A percentile compares a stretch with the other conserved stretches of the same genome.
Evolutionary conservation across 345 rosid genomes (phyloP).

Genomic region (Barbarea vulgaris): DNA sequence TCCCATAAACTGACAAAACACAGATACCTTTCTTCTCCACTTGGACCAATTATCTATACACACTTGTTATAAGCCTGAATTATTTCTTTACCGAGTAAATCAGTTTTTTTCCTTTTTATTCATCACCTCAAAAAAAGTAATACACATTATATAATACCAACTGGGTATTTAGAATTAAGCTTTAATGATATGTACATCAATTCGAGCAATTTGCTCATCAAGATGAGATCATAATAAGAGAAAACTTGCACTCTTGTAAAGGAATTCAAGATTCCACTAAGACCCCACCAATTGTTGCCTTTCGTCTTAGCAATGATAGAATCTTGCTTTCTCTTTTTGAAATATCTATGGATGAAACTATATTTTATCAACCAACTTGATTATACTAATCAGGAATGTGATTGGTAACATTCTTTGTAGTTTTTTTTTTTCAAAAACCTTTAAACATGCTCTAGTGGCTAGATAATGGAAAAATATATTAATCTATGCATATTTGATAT

Average conservation of each 20-base stretch:
- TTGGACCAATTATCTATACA: slow-evolving; percentile 17
- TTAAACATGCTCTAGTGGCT: background rate
- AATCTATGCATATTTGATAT: background rate
- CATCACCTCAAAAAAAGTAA: background rate
- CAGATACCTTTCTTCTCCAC: slow-evolving; percentile 48
- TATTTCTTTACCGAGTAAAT: background rate
- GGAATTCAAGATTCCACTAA: slow-evolving; percentile 34
- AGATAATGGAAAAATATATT: too few species aligned
- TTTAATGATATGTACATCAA: background rate
- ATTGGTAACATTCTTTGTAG: background rate
- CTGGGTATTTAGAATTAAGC: background rate
- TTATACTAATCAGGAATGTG: slow-evolving; percentile 9
- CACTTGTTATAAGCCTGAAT: slow-evolving; percentile 9
- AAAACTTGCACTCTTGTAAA: slow-evolving; percentile 43
- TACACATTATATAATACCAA: slow-evolving; percentile 15
- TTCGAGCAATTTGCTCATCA: slow-evolving; percentile 25
- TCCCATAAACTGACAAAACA: slow-evolving; percentile 36
- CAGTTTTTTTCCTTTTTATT: background rate
- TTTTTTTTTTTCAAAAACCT: background rate
- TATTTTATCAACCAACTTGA: slow-evolving; percentile 35
- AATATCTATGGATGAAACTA: slow-evolving; percentile 12
- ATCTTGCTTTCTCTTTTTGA: slow-evolving; percentile 28
- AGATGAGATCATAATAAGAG: slow-evolving; percentile 36
- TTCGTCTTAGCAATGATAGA: slow-evolving; percentile 37
- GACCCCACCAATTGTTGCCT: slow-evolving; percentile 31